A percentile compares a stretch with the other conserved stretches of the same genome.
phyloP scores from a whole-genome alignment of 352 stramenopile genomes.

The Stephanocyclus meneghinianus region DNA sequence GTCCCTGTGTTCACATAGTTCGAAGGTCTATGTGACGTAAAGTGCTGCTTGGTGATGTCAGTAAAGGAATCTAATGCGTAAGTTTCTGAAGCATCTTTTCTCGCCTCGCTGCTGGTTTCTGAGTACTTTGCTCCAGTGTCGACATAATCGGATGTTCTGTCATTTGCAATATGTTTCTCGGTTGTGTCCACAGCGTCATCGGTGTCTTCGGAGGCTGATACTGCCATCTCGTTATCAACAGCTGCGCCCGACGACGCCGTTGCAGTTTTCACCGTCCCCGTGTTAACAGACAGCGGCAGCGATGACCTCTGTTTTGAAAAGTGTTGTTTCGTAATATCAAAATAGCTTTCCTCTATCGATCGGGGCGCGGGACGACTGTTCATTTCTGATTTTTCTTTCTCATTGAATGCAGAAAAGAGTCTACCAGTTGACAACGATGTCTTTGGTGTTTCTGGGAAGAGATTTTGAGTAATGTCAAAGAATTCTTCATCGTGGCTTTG shows the following conservation, averaged over 20 bases:
- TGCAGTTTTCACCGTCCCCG: not conserved
- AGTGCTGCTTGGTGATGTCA: conserved; percentile 11
- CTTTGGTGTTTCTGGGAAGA: not conserved
- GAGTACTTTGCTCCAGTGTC: no score
- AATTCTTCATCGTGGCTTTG: not conserved
- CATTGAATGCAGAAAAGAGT: conserved; percentile 1
- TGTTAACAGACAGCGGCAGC: not conserved
- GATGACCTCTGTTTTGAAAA: not conserved
- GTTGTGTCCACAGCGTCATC: no score
- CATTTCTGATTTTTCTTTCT: conserved; percentile 13
- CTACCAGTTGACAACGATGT: not conserved
- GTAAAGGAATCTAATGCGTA: not conserved
- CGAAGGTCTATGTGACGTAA: not conserved
- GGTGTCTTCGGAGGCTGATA: no score
- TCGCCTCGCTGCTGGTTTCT: no score
- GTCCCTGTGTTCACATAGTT: not conserved
- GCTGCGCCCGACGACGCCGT: not conserved
- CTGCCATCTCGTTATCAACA: not conserved
- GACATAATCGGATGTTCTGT: no score
- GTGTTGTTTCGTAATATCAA: conserved; percentile 12
- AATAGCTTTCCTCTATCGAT: not conserved
- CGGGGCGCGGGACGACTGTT: not conserved
- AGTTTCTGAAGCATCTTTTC: not conserved
- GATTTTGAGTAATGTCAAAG: conserved; percentile 18
- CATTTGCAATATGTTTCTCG: no score